Evolutionary conservation across 306 rosid species (phyloP).

Genomic region (Cicer chorassanicum): DNA sequence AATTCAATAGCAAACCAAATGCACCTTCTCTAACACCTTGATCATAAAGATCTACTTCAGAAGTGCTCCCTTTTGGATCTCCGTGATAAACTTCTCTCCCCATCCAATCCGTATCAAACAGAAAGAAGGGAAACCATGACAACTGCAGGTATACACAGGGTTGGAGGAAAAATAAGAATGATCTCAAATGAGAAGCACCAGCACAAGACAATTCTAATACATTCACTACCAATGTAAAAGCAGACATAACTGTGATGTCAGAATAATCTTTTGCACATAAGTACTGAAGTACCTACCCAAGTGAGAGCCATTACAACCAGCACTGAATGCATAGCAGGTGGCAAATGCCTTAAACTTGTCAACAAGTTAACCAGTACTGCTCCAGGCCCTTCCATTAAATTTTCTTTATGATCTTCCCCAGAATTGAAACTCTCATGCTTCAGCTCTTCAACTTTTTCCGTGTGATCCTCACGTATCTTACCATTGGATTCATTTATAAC

Average conservation of each 20-base stretch:
- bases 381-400: conserved; percentile 81
- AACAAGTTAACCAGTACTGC: conserved; percentile 89
- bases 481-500: conserved; percentile 45
- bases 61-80: conserved; percentile 75
- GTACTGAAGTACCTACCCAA: conserved; percentile 68
- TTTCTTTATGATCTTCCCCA: conserved; percentile 62
- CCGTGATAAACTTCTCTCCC: conserved; percentile 99
- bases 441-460: conserved; percentile 50
- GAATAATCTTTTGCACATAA: conserved; percentile 36
- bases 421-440: conserved; percentile 51
- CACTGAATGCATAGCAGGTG: conserved; percentile 97
- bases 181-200: conserved; percentile 41
- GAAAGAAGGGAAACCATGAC: conserved; percentile 98
- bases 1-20: conserved; percentile 99
- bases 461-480: conserved; percentile 44
- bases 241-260: conserved; percentile 16
- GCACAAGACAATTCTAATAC: conserved; percentile 33
- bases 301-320: conserved; percentile 96
- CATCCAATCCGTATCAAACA: conserved; percentile 99
- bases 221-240: conserved; percentile 36
- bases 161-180: conserved; percentile 39
- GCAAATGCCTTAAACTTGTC: conserved; percentile 95
- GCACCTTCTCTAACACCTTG: conserved; percentile 99
- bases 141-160: conserved; percentile 58
- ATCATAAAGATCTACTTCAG: conserved; percentile 67